Conservation (phyloP, 495 filamentous ascomycete species). For the Aspergillus incahuasiensis region DNA sequence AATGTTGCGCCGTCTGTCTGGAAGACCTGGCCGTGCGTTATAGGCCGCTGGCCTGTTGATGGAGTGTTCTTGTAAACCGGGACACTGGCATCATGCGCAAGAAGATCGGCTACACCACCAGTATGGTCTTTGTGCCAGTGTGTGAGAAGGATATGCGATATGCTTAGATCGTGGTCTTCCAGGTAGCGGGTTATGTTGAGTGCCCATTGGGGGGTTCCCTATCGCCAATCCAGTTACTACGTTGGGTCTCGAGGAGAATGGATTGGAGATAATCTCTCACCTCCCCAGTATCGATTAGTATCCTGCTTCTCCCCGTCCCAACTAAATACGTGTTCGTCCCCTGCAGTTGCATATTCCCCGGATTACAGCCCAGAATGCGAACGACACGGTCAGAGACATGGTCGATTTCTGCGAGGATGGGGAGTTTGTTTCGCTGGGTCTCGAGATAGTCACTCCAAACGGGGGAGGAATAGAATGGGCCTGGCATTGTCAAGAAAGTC, state of each 20-base stretch:
- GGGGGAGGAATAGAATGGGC: not conserved
- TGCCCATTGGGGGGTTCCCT: constrained; percentile 22
- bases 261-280: too few species aligned
- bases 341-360: constrained; percentile 38
- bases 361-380: not conserved
- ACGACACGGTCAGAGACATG: not conserved
- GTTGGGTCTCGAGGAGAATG: too few species aligned
- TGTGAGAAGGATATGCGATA: constrained; percentile 62
- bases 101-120: constrained; percentile 61
- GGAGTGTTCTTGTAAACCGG: constrained; percentile 44
- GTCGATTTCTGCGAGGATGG: not conserved
- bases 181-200: constrained; percentile 19
- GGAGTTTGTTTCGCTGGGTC: not conserved
- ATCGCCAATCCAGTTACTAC: too few species aligned
- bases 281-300: constrained; percentile 65
- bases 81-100: constrained; percentile 46
- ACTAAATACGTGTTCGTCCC: constrained; percentile 77
- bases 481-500: not conserved
- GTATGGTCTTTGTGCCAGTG: constrained; percentile 83
- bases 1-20: constrained; percentile 36
- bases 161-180: constrained; percentile 32
- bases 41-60: constrained; percentile 40
- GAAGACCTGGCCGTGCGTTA: constrained; percentile 37
- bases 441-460: not conserved
- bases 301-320: constrained; percentile 54